Conservation (phyloP, 768 basidiomycete species). For the Rhodotorula graminis region DNA sequence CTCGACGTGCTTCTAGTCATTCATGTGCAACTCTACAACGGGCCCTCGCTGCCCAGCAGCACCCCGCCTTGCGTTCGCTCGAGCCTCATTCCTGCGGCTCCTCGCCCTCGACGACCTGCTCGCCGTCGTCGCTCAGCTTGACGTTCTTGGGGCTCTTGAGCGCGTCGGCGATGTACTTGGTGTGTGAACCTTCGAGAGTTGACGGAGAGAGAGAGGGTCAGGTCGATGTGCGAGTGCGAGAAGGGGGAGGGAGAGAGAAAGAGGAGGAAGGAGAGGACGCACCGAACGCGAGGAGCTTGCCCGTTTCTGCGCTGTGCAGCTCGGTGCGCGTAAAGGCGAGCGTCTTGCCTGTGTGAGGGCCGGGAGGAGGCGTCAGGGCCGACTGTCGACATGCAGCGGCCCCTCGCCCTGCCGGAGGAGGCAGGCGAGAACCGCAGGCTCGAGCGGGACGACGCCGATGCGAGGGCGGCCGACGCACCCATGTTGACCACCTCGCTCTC, state of each 20-base stretch:
- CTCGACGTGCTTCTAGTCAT: too few species aligned
- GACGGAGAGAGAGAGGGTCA: neutral
- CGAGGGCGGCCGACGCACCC: conserved; percentile 2
- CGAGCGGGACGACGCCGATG: neutral
- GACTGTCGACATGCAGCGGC: neutral
- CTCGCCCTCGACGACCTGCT: conserved; percentile 24
- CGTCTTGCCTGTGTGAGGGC: conserved; percentile 31
- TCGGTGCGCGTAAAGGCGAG: conserved; percentile 40
- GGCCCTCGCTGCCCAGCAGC: too few species aligned
- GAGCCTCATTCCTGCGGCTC: neutral
- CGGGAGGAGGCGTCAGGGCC: neutral
- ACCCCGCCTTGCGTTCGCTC: neutral
- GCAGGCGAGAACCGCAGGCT: neutral
- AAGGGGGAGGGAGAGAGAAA: neutral
- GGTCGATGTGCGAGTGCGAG: too few species aligned
- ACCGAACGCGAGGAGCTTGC: conserved; percentile 40
- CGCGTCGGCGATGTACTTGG: conserved; percentile 40
- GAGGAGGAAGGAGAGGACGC: neutral
- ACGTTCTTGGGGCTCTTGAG: conserved; percentile 33
- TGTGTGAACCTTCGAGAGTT: conserved; percentile 37
- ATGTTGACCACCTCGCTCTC: conserved; percentile 32
- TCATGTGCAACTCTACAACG: too few species aligned
- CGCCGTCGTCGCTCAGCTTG: conserved; percentile 36
- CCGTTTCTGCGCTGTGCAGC: conserved; percentile 16
- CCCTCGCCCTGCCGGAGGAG: neutral